Percentiles rank a stretch among this genome's conserved stretches.
Conservation (phyloP, 2,329 filamentous ascomycete species). For the Lasiodiplodia sp. region DNA sequence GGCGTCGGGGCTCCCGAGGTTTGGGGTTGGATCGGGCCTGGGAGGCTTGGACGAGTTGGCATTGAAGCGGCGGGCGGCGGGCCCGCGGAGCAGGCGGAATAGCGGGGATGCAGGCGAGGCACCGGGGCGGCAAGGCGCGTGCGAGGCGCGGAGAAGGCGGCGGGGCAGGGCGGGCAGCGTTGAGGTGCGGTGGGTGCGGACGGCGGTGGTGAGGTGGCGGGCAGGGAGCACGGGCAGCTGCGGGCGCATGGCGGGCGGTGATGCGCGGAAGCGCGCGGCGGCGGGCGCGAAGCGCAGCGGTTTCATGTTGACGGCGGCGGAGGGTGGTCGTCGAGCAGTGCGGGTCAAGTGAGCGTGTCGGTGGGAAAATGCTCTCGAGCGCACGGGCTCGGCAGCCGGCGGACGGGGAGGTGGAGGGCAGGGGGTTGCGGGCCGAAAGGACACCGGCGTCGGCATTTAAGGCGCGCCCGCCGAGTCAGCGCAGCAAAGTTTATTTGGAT, state of each 20-base stretch:
- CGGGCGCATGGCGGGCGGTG: constrained; percentile 35
- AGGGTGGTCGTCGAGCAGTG: not conserved
- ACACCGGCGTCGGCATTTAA: not conserved
- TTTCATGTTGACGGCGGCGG: constrained; percentile 23
- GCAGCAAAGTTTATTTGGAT: constrained; percentile 24
- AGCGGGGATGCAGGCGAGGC: constrained; percentile 20
- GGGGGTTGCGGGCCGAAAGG: constrained; percentile 23
- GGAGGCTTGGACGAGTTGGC: constrained; percentile 40
- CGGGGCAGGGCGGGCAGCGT: constrained; percentile 34
- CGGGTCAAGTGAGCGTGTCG: constrained; percentile 7
- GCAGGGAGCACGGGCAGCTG: constrained; percentile 25
- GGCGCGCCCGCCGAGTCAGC: constrained; percentile 12
- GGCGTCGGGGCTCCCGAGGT: constrained; percentile 50
- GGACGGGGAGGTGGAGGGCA: too few species aligned
- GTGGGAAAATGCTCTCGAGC: constrained; percentile 24
- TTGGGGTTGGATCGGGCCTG: constrained; percentile 47
- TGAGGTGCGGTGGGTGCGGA: constrained; percentile 35
- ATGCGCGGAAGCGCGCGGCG: constrained; percentile 31
- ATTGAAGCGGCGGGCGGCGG: constrained; percentile 43
- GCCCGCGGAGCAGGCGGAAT: constrained; percentile 33
- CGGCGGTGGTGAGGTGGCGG: constrained; percentile 31
- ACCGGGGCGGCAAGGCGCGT: constrained; percentile 28
- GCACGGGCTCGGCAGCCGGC: not conserved
- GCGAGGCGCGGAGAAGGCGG: constrained; percentile 36
- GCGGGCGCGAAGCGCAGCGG: constrained; percentile 32